Evolutionary conservation across 1,284 basidiomycete genomes (phyloP), one percentile per base, ranked within the genome.

Genomic region (Vanrija sp.): DNA sequence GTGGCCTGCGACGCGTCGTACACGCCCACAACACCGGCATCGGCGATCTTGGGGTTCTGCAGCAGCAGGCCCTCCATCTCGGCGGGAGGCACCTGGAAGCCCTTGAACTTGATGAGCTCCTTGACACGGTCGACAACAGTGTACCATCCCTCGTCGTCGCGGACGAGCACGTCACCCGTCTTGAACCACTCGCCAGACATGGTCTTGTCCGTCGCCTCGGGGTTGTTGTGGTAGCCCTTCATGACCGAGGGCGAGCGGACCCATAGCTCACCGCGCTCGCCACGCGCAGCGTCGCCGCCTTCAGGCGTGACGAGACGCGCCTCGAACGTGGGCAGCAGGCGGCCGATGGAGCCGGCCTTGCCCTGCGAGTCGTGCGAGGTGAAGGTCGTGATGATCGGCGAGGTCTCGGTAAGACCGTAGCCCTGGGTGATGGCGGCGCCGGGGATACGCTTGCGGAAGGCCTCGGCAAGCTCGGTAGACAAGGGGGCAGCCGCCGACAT

Each of bases 401-500:
- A 73, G 7, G 79, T 80, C 65, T 80, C 80, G 38, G 78, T 80
- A 10, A 81, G 62, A 10, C 53, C 79, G 59, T 75, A 78, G 4
- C 77, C 75, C 57, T 78, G 76, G 0, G 71, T 71, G 25, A 72
- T 43, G n/a, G 48, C 47, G 42, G 61, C 57, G 38, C 64, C 57
- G 6, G 64, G 62, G 43, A 63, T 63, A 12, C 45, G 44, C 16
- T 57, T 55, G 34, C 63, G 58, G 40, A 76, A 71, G 2, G 65
- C 60, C 3, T 59, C 39, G 26, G 63, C 62, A n/a, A 74, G 60
- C 18, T 73, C 69, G 14, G 61, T 46, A 1, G 86, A 84, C 4
- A 93, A 79, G 1, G 91, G 91, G 3, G 93, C 93, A 0, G 91
- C 93, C 5, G 89, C 91, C 1, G 84, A 88, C 63, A 85, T 80